Conservation (phyloP, 2,329 filamentous ascomycete genomes). For the Aureobasidium leucospermi region DNA sequence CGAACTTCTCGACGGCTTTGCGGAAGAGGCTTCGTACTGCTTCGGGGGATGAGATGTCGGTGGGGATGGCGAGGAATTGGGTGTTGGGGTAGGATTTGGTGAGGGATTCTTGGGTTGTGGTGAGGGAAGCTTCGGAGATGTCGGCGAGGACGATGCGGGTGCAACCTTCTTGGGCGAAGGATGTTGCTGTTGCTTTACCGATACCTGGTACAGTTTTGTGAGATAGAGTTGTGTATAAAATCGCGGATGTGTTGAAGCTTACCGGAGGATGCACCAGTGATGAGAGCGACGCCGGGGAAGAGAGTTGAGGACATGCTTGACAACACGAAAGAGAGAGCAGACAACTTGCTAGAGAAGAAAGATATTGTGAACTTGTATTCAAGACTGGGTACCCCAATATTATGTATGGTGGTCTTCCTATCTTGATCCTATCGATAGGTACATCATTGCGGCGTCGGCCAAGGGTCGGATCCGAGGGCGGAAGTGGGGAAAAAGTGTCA, state of each 20-base stretch:
- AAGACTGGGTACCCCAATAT: background rate
- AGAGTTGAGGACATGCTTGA: conserved; percentile 14
- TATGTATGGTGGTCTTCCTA: background rate
- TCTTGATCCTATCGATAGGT: background rate
- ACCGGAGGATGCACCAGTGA: conserved; percentile 30
- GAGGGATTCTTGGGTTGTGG: conserved; percentile 29
- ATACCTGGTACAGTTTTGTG: conserved; percentile 29
- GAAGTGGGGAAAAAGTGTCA: background rate
- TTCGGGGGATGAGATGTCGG: conserved; percentile 32
- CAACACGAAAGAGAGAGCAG: background rate
- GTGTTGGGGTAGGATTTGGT: conserved; percentile 21
- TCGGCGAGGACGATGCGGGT: conserved; percentile 37
- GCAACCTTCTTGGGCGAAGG: conserved; percentile 41
- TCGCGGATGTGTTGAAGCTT: background rate
- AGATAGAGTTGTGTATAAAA: conserved; percentile 4
- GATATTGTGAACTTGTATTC: background rate
- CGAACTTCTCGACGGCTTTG: conserved; percentile 28
- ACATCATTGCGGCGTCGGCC: background rate
- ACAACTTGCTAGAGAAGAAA: background rate
- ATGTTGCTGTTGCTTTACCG: conserved; percentile 36
- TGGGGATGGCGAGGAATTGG: conserved; percentile 22
- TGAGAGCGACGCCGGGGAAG: conserved; percentile 27
- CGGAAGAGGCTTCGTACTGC: conserved; percentile 31
- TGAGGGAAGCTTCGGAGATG: conserved; percentile 26
- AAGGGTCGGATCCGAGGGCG: background rate